Base-by-base conservation (phyloP, 345 rosid genomes). In the Cochlearia excelsa region DNA sequence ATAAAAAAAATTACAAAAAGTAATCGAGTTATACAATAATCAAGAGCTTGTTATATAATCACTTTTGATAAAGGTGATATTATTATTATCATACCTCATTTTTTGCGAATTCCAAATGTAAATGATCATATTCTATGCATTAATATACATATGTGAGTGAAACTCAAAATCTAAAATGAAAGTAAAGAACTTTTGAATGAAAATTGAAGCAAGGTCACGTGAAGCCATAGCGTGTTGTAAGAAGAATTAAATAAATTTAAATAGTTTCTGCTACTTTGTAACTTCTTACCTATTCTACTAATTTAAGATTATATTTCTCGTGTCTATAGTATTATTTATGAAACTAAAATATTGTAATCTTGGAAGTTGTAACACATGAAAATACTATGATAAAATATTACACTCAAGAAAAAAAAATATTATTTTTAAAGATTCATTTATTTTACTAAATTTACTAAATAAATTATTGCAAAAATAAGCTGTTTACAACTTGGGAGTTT, bases 401-500 rank as follows among this genome's bases (percentile, higher is more conserved):
- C n/a, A 31, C 2, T 2, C 35, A 31, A 2, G 35, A 2, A 2
- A 31, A 2, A 2, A 31, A 31, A 31, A 31, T 31, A 31, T 2
- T 31, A 31, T 31, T 31, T 31, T 2, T 31, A 31, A 2, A 7
- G 42, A 58, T 43, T 5, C 41, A 43, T 27, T 30, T 34, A 28
- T 30, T 40, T 35, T 5, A 57, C 28, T 9, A 47, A 30, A 31
- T 16, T 2, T 4, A 35, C 2, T 31, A 26, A n/a, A 40, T 47
- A 52, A 5, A 60, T 46, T 7, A 60, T 60, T 52, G 26, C 37
- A 52, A 35, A 30, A 48, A 6, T 29, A 60, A 54, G 62, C 31
- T 69, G 51, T 48, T 68, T 31, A 48, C 57, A 61, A 61, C 62
- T 46, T 54, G 5, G 67, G 57, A 51, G 47, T 38, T 59, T 61